Conservation (phyloP, 371 early-diverging fungal genomes). For the Rhizopus arrhizus region DNA sequence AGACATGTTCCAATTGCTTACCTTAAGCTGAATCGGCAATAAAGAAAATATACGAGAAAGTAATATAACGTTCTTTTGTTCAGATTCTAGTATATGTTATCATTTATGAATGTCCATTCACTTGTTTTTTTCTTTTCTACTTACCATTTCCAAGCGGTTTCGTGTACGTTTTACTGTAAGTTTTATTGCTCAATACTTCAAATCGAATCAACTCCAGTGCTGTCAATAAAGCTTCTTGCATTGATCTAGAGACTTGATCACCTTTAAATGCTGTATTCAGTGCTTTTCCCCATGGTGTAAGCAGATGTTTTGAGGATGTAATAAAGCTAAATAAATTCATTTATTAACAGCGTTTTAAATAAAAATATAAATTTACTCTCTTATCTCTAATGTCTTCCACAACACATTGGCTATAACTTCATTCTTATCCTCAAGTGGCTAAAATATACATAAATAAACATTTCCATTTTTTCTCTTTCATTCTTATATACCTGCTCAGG, state of each 20-base stretch:
- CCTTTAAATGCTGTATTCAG: constrained; percentile 37
- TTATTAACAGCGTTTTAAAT: background rate
- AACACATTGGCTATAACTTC: constrained; percentile 56
- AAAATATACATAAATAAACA: constrained; percentile 2
- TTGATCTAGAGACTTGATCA: constrained; percentile 13
- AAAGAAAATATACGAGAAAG: constrained; percentile 63
- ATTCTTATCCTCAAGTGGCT: constrained; percentile 48
- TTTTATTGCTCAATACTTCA: constrained; percentile 54
- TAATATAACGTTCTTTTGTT: constrained; percentile 29
- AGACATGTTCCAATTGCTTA: constrained; percentile 11
- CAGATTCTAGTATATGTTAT: constrained; percentile 6
- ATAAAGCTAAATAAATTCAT: constrained; percentile 38
- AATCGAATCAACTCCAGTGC: constrained; percentile 66
- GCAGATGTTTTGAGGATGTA: constrained; percentile 49
- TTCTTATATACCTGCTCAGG: constrained; percentile 23
- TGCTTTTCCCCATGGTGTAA: constrained; percentile 55
- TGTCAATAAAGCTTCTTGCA: constrained; percentile 60
- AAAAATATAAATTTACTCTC: constrained; percentile 39
- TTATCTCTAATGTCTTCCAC: constrained; percentile 55
- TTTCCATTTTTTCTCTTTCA: background rate
- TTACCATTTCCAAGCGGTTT: constrained; percentile 45
- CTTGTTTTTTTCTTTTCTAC: constrained; percentile 2
- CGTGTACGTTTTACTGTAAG: constrained; percentile 57
- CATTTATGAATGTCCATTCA: constrained; percentile 4
- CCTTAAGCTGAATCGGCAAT: constrained; percentile 52